Conservation (phyloP, 2,329 filamentous ascomycete species). For the Fusarium xylarioides region DNA sequence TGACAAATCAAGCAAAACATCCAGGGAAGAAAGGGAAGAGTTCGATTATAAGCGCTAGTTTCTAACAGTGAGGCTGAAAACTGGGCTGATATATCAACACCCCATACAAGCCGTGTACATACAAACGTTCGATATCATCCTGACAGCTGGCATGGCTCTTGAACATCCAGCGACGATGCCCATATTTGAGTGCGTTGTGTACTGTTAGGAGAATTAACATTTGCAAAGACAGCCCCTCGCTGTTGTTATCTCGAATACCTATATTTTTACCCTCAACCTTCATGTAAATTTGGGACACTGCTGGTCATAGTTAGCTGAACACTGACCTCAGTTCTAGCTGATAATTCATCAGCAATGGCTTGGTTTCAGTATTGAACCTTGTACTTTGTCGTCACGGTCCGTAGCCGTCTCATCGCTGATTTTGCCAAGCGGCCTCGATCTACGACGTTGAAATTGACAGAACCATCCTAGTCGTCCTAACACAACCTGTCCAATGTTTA, state of each 20-base stretch:
- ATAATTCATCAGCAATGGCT: not conserved
- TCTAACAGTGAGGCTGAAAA: constrained; percentile 5
- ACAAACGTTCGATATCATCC: not conserved
- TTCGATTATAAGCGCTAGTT: not conserved
- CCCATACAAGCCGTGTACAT: not conserved
- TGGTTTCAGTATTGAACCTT: not conserved
- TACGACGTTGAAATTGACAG: not conserved
- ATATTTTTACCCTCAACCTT: not conserved
- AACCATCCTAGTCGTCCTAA: not conserved
- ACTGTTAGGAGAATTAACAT: not conserved
- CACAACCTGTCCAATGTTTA: not conserved
- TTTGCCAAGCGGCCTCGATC: not conserved
- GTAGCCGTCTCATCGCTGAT: not conserved
- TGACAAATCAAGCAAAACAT: not conserved
- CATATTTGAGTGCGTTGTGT: not conserved
- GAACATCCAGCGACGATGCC: not conserved
- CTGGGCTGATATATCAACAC: constrained; percentile 1
- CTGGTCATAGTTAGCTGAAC: not conserved
- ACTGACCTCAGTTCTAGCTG: not conserved
- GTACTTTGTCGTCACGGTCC: not conserved
- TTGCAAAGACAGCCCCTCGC: not conserved
- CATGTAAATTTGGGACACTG: not conserved
- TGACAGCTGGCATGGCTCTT: not conserved
- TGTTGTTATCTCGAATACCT: not conserved
- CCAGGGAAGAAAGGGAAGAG: not conserved